phyloP scores from a whole-genome alignment of 257 asterid species.

The Solanum piurae region DNA sequence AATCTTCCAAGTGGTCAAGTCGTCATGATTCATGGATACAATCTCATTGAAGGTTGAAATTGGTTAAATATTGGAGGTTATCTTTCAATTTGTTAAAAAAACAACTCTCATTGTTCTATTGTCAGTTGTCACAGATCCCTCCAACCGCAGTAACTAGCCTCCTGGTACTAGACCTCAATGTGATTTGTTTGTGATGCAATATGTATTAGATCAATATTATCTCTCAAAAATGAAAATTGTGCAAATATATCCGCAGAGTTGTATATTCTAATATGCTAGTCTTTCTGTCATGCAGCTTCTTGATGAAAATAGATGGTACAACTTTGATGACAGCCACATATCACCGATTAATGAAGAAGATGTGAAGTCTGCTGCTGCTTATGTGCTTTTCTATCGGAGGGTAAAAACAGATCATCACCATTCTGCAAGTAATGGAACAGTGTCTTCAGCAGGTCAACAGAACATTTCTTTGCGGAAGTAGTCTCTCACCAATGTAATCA shows the following conservation, averaged over 20 bases:
- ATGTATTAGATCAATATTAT: neutral
- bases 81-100: neutral
- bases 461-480: conserved; percentile 3
- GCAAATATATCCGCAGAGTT: neutral
- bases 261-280: neutral
- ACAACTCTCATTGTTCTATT: neutral
- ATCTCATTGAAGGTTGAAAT: neutral
- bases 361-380: conserved; percentile 88
- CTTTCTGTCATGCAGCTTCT: conserved; percentile 48
- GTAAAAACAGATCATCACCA: conserved; percentile 53
- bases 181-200: neutral
- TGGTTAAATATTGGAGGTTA: neutral
- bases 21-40: neutral
- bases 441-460: conserved; percentile 23
- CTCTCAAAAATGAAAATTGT: neutral
- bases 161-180: neutral
- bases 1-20: neutral
- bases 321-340: conserved; percentile 88
- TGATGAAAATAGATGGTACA: conserved; percentile 94
- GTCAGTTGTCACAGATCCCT: neutral
- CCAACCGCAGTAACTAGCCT: neutral
- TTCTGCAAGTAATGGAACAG: conserved; percentile 43
- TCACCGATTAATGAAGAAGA: conserved; percentile 82
- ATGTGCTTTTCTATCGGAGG: conserved; percentile 87
- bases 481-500: neutral